Conservation (phyloP, 495 filamentous ascomycete genomes). For the Podospora pseudocomata region DNA sequence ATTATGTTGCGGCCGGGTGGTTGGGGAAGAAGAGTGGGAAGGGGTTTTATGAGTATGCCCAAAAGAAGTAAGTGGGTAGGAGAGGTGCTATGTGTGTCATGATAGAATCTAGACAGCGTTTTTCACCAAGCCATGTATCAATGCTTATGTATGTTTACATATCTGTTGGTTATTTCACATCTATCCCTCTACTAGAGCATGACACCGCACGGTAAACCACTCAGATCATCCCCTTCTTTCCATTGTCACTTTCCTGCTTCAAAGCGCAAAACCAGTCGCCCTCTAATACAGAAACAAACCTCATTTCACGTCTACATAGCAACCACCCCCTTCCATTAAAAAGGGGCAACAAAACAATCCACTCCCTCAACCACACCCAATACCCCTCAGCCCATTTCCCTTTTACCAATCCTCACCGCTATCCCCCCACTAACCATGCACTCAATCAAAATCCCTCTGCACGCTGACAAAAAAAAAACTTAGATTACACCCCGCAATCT, state of each 20-base stretch:
- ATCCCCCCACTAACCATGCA: background rate
- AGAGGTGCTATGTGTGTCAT: background rate
- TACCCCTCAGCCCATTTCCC: background rate
- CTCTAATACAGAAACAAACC: background rate
- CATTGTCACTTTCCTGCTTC: background rate
- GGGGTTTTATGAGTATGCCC: conserved; percentile 83
- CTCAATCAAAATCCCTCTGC: background rate
- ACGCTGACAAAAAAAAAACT: background rate
- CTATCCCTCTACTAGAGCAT: background rate
- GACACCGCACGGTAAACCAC: background rate
- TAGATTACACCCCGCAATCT: background rate
- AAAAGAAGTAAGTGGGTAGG: background rate
- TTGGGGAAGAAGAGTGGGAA: conserved; percentile 95
- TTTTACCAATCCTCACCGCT: background rate
- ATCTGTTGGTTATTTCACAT: background rate
- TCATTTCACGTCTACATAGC: background rate
- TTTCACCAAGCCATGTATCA: background rate
- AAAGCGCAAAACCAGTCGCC: background rate
- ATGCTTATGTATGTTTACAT: background rate
- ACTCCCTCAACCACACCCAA: background rate
- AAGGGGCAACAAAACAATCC: background rate
- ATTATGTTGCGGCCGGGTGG: conserved; percentile 99
- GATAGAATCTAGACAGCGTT: background rate
- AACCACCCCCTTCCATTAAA: background rate
- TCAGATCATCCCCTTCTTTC: background rate